These are phyloP conservation scores for Calonectria hawksworthii DNA, from an alignment of 2,329 filamentous ascomycete species.

Conservation along the genomic window DNA sequence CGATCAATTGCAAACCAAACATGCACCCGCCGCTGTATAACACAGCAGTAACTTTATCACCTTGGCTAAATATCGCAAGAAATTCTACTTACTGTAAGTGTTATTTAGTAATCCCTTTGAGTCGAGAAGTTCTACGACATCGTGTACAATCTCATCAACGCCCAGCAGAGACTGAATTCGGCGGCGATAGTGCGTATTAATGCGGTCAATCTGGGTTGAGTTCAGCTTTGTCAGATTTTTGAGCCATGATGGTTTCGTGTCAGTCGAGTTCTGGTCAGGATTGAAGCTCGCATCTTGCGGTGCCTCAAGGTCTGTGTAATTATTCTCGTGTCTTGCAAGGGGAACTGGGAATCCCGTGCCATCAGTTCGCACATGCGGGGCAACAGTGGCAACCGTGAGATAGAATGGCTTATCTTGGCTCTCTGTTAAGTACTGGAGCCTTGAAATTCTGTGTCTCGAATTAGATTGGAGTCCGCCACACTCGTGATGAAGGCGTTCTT, in stretches of 20 bases:
- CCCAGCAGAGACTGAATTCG: conserved; percentile 57
- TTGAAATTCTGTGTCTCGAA: neutral
- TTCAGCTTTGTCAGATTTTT: conserved; percentile 43
- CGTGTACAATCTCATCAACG: conserved; percentile 59
- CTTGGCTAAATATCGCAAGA: neutral
- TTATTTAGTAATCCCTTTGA: conserved; percentile 50
- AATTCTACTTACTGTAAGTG: conserved; percentile 53
- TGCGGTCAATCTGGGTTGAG: conserved; percentile 1
- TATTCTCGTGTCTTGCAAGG: conserved; percentile 68
- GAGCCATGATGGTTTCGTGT: conserved; percentile 20
- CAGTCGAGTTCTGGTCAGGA: conserved; percentile 51
- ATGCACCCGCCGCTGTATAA: too few relatives aligned
- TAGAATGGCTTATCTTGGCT: conserved; percentile 63
- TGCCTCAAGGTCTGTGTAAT: conserved; percentile 70
- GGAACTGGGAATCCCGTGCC: conserved; percentile 46
- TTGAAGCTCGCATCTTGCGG: conserved; percentile 76
- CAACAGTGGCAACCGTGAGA: conserved; percentile 63
- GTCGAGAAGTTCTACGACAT: conserved; percentile 51
- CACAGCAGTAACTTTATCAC: too few relatives aligned
- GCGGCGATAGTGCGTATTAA: conserved; percentile 53
- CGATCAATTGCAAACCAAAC: neutral
- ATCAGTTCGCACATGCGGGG: conserved; percentile 43
- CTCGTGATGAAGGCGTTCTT: neutral
- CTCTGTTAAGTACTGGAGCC: conserved; percentile 22
- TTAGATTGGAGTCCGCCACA: neutral